These are phyloP conservation scores for Lagenidium giganteum DNA, from an alignment of 352 stramenopile genomes.

Conservation along the genomic window DNA sequence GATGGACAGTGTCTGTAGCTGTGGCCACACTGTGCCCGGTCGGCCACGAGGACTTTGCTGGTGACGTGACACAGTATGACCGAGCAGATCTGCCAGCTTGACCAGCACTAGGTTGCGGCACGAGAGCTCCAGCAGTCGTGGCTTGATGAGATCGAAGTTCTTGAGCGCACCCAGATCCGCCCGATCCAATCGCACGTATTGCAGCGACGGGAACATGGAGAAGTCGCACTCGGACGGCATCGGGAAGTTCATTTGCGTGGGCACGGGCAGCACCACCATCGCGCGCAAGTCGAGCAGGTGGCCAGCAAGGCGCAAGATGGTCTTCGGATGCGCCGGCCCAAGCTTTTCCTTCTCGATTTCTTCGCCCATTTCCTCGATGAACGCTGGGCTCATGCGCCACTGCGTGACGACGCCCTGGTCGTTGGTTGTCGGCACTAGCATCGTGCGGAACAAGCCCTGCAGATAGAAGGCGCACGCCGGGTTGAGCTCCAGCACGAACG, in stretches of 20 bases:
- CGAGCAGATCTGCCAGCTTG: slow-evolving; percentile 4
- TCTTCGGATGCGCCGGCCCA: slow-evolving; percentile 6
- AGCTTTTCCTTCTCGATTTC: slow-evolving; percentile 2
- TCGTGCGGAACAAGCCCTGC: slow-evolving; percentile 14
- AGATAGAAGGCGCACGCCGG: slow-evolving; percentile 16
- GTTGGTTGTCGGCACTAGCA: slow-evolving; percentile 8
- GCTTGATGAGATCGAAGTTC: slow-evolving; percentile 2
- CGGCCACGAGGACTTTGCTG: no score
- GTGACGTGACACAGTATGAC: not conserved
- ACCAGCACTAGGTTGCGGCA: not conserved
- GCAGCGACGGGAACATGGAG: slow-evolving; percentile 13
- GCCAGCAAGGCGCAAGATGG: slow-evolving; percentile 11
- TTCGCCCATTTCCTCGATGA: slow-evolving; percentile 5
- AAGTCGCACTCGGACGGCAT: slow-evolving; percentile 12
- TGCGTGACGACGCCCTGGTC: slow-evolving; percentile 12
- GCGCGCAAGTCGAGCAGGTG: slow-evolving; percentile 13
- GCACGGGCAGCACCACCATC: slow-evolving; percentile 3
- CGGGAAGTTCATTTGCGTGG: slow-evolving; percentile 1
- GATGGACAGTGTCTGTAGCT: slow-evolving; percentile 14
- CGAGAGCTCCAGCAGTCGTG: slow-evolving; percentile 6
- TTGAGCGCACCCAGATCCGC: slow-evolving; percentile 2
- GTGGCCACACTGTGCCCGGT: slow-evolving; percentile 1
- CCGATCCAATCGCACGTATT: slow-evolving; percentile 10
- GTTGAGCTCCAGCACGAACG: slow-evolving; percentile 9
- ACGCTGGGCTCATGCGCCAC: slow-evolving; percentile 10